Percentiles rank a stretch among this genome's conserved stretches.
These are phyloP conservation scores for Fusarium continuum DNA, from an alignment of 2,329 filamentous ascomycete genomes.

Conservation along the genomic window DNA sequence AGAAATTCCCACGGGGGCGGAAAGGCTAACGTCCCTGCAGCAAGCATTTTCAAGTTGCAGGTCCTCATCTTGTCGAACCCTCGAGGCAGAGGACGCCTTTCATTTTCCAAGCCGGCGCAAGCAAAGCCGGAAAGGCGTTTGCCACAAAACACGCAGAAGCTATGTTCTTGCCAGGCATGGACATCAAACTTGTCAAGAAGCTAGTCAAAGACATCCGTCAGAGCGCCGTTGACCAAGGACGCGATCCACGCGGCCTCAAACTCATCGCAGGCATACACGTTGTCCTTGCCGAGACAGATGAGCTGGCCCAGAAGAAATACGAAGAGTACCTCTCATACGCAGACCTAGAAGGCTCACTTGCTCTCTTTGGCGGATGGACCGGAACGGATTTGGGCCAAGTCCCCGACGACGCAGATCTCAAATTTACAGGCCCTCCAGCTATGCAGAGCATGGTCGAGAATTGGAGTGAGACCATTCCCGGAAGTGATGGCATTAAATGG, in stretches of 20 bases:
- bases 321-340: not conserved
- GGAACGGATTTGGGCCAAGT: not conserved
- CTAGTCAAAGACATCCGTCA: not conserved
- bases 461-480: not conserved
- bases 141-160: not conserved
- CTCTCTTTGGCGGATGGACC: not conserved
- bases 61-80: not conserved
- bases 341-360: not conserved
- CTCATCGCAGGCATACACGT: not conserved
- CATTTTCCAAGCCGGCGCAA: not conserved
- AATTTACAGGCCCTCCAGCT: not conserved
- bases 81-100: not conserved
- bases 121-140: not conserved
- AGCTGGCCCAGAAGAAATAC: not conserved
- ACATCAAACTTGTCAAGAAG: not conserved
- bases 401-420: not conserved
- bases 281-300: not conserved
- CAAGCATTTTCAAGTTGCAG: not conserved
- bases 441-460: not conserved
- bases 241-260: not conserved
- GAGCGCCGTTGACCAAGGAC: not conserved
- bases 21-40: not conserved
- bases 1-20: rapidly evolving
- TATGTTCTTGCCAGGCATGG: not conserved
- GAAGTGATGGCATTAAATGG: not conserved